Evolutionary conservation across 257 asterid genomes (phyloP).

Genomic region (Solanum pimpinellifolium): DNA sequence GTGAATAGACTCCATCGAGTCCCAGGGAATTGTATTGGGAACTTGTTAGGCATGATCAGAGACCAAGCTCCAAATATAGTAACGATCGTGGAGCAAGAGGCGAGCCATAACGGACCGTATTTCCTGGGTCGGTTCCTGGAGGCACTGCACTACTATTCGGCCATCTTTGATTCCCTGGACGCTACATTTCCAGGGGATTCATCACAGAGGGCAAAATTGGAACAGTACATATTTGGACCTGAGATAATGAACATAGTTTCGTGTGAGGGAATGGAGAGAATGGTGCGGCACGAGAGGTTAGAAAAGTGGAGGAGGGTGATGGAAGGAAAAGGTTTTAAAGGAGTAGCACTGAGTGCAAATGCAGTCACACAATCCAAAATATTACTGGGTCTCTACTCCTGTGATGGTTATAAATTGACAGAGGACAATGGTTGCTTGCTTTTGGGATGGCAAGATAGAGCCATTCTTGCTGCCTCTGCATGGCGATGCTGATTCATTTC

Average conservation of each 20-base stretch:
- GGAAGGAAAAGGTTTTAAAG: slow-evolving; percentile 77
- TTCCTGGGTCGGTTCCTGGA: slow-evolving; percentile 73
- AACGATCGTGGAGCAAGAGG: slow-evolving; percentile 82
- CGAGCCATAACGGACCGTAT: slow-evolving; percentile 87
- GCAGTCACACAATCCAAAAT: slow-evolving; percentile 78
- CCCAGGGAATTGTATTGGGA: slow-evolving; percentile 44
- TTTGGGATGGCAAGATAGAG: slow-evolving; percentile 81
- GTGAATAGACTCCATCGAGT: slow-evolving; percentile 66
- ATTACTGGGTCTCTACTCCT: slow-evolving; percentile 62
- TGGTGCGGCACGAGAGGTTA: slow-evolving; percentile 61
- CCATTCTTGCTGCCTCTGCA: slow-evolving; percentile 77
- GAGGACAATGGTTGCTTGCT: slow-evolving; percentile 76
- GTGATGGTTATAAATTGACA: slow-evolving; percentile 76
- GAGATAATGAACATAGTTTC: slow-evolving; percentile 72
- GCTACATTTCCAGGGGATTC: slow-evolving; percentile 80
- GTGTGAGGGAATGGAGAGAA: slow-evolving; percentile 54
- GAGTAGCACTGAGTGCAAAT: slow-evolving; percentile 50
- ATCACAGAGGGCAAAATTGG: slow-evolving; percentile 68
- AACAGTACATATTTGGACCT: slow-evolving; percentile 65
- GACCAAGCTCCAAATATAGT: slow-evolving; percentile 82
- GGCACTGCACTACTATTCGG: slow-evolving; percentile 72
- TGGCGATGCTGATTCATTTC: slow-evolving; percentile 48
- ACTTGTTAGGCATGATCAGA: slow-evolving; percentile 47
- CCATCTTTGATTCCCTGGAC: slow-evolving; percentile 69
- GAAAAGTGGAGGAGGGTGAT: slow-evolving; percentile 73